Percentiles rank a stretch among this genome's conserved stretches.
These are phyloP conservation scores for Rostrohypoxylon terebratum DNA, from an alignment of 495 filamentous ascomycete genomes.

Conservation along the genomic window DNA sequence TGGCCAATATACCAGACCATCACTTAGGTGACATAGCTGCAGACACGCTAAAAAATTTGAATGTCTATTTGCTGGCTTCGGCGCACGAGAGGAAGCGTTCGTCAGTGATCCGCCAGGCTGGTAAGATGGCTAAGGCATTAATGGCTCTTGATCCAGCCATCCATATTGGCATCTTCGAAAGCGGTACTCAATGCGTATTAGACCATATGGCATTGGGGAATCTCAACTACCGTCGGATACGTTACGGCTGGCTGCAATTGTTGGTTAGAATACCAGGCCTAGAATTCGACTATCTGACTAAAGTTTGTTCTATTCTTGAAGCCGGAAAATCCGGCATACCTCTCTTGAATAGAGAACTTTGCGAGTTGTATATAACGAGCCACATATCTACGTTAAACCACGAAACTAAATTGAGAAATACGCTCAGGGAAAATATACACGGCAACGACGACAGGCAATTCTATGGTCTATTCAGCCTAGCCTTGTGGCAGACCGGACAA, in stretches of 20 bases:
- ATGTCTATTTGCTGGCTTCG: conserved; percentile 23
- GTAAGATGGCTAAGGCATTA: conserved; percentile 41
- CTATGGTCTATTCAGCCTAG: conserved; percentile 19
- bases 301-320: conserved; percentile 35
- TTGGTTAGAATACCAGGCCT: conserved; percentile 42
- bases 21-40: conserved; percentile 21
- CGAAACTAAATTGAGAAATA: background rate
- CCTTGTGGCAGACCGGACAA: conserved; percentile 23
- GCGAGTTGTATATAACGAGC: conserved; percentile 38
- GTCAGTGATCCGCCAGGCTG: conserved; percentile 31
- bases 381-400: conserved; percentile 24
- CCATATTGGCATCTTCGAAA: conserved; percentile 35
- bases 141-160: conserved; percentile 24
- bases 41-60: conserved; percentile 33
- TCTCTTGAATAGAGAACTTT: conserved; percentile 35
- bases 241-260: conserved; percentile 43
- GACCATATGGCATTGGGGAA: conserved; percentile 17
- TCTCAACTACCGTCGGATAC: conserved; percentile 23
- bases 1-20: conserved; percentile 36
- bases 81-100: background rate
- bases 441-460: background rate
- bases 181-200: conserved; percentile 26
- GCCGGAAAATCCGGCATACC: conserved; percentile 7
- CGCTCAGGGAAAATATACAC: background rate
- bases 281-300: conserved; percentile 24